Evolutionary conservation across 75 land plant genomes (phyloP), one percentile per base, ranked within the genome.

Genomic region (Pinus taeda): DNA sequence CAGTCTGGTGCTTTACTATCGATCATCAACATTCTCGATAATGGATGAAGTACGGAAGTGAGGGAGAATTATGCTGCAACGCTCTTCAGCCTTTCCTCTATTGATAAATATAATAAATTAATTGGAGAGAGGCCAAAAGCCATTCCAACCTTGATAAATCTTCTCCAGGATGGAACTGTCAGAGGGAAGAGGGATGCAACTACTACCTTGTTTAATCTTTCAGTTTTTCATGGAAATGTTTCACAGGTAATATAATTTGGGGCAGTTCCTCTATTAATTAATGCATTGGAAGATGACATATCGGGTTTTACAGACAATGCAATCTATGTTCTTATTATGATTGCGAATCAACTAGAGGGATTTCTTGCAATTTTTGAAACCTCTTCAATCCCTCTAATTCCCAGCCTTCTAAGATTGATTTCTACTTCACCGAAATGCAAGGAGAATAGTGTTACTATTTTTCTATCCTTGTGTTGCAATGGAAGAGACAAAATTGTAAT

Each of bases 51-150:
- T 71, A 66, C 77, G 64, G 90, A 90, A 26, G 79, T 90, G 0
- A 21, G 85, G 42, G 85, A 94, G 55, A 85, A 81, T 22, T 95
- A 95, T 1, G 97, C 95, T 0, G 94, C 95, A 0, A 80, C 93
- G 13, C 87, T 93, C 33, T 33, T 33, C 33, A 33, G 33, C 33
- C 33, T 33, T 33, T 33, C 33, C 33, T 33, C 33, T 33, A 1
- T 33, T 33, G 33, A 33, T 33, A 1, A 33, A 33, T 33, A 33
- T 33, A 33, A 33, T 0, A 33, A 33, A 33, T 33, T 33, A 33
- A 33, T 33, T 2, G 33, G 33, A 33, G 33, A 33, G 33, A 33
- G 33, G 33, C 33, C 33, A 33, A 1, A 33, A 33, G 33, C 33
- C 33, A 33, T 33, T 33, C 33, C 33, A 33, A 1, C 33, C 33